Evolutionary conservation across 2,329 filamentous ascomycete species (phyloP), one percentile per base, ranked within the genome.

Genomic region (Xenosphaeropsis pyriputrescens): DNA sequence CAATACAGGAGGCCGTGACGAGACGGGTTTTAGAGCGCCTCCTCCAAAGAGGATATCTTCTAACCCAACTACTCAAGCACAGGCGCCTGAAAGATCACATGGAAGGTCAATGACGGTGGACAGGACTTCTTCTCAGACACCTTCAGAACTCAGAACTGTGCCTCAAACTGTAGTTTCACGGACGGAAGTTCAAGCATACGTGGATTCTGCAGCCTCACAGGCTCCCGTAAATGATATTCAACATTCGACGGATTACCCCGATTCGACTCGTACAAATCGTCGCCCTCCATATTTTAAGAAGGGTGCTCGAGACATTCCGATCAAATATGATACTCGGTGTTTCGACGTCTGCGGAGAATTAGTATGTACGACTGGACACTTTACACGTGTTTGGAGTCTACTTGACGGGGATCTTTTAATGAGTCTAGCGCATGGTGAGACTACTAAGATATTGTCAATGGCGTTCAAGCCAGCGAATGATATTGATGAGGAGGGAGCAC

Each of bases 341-440:
- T 78, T 95, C 52, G 88, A 91, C 44, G 77, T 93, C 2, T 95
- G 85, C 53, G 91, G 91, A 6, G 79, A 88, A 45, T 78, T 81
- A 47, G 76, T 91, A 6, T 94, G 85, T 54, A 89, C 88, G 0
- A 85, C 82, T 13, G 91, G 89, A 5, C 80, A 83, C 45, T 67
- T 91, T 43, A 96, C 89, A 2, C 74, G 85, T 43, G 84, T 88
- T 0, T 98, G 91, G 88, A 89, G 79, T 54, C 58, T 94, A 17
- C 62, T 76, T 9, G 85, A 85, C 38, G 89, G 89, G 2, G 83
- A 93, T 48, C 68, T 84, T 36, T 53, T 93, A 12, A 73, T 93
- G 67, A 91, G 76, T 48, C 60, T 94, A 45, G 72, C 77, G 37
- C 88, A 94, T 55, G 82, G 81, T 2, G 91, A 98, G 52, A 85